Conservation (phyloP, 2,329 filamentous ascomycete species). For the Ophiocordyceps sinensis region DNA sequence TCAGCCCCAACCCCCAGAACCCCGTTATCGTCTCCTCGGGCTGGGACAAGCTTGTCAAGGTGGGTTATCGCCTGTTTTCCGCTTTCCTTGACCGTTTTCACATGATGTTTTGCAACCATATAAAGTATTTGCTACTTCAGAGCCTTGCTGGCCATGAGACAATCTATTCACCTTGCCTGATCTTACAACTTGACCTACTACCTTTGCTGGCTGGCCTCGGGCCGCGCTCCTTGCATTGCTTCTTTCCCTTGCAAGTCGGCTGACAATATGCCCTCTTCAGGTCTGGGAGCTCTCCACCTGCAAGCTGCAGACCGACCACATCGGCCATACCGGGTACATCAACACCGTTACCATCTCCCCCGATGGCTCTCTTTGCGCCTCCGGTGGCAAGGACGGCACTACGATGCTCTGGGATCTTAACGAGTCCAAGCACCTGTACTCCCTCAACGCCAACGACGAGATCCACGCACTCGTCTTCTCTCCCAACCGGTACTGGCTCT, state of each 20-base stretch:
- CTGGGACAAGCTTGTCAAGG: constrained; percentile 99
- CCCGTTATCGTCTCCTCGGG: constrained; percentile 96
- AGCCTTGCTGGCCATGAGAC: constrained; percentile 93
- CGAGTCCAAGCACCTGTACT: constrained; percentile 99
- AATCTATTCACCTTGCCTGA: constrained; percentile 66
- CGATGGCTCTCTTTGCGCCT: constrained; percentile 96
- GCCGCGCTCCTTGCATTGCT: neutral
- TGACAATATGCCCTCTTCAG: constrained; percentile 28
- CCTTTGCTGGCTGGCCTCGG: neutral
- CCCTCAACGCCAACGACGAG: constrained; percentile 97
- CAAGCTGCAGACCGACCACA: constrained; percentile 99
- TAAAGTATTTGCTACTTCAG: constrained; percentile 99
- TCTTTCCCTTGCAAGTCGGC: neutral
- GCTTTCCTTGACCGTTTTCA: constrained; percentile 12
- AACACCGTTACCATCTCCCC: constrained; percentile 99
- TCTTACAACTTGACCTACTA: neutral
- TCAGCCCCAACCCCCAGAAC: constrained; percentile 99
- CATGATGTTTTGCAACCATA: constrained; percentile 77
- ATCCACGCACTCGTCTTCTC: constrained; percentile 99
- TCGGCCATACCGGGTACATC: constrained; percentile 98
- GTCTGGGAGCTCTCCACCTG: constrained; percentile 99
- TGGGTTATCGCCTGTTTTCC: constrained; percentile 35
- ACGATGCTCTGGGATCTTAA: constrained; percentile 99
- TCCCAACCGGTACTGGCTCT: constrained; percentile 99
- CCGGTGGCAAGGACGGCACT: constrained; percentile 98